phyloP scores from a whole-genome alignment of 768 basidiomycete genomes.

The Sistotremastrum niveocremeum region DNA sequence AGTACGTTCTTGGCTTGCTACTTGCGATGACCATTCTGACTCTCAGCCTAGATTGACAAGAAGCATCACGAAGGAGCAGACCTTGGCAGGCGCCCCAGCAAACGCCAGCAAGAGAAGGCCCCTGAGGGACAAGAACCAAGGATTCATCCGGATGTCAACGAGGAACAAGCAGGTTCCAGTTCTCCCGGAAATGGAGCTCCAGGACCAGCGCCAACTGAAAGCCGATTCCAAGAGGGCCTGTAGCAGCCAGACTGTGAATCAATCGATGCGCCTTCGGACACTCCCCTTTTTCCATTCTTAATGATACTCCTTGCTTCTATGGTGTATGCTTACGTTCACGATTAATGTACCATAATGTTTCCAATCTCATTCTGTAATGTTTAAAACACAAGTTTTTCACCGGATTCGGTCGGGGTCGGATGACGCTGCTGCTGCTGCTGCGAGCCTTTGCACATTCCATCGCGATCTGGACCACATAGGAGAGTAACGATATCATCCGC shows the following conservation, averaged over 20 bases:
- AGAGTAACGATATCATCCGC: no score
- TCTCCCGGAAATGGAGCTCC: conserved; percentile 2
- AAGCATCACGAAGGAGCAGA: conserved; percentile 22
- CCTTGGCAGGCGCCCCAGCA: conserved; percentile 32
- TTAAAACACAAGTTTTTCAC: background rate
- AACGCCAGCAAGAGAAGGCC: conserved; percentile 61
- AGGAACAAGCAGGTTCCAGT: conserved; percentile 3
- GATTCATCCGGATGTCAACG: conserved; percentile 12
- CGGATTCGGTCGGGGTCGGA: background rate
- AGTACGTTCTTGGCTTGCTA: conserved; percentile 28
- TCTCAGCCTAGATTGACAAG: conserved; percentile 30
- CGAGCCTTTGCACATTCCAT: background rate
- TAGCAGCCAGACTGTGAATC: background rate
- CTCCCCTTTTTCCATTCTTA: no score
- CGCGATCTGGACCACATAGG: no score
- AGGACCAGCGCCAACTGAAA: conserved; percentile 13
- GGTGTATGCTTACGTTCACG: no score
- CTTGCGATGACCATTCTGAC: conserved; percentile 1
- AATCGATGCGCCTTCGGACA: no score
- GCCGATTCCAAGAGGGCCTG: conserved; percentile 13
- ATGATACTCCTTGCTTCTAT: no score
- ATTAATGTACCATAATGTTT: no score
- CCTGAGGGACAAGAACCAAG: conserved; percentile 38
- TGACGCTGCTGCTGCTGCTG: background rate
- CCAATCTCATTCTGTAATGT: background rate